Evolutionary conservation across 192 early-diverging fungal genomes (phyloP).

Genomic region (Coemansia sp.): DNA sequence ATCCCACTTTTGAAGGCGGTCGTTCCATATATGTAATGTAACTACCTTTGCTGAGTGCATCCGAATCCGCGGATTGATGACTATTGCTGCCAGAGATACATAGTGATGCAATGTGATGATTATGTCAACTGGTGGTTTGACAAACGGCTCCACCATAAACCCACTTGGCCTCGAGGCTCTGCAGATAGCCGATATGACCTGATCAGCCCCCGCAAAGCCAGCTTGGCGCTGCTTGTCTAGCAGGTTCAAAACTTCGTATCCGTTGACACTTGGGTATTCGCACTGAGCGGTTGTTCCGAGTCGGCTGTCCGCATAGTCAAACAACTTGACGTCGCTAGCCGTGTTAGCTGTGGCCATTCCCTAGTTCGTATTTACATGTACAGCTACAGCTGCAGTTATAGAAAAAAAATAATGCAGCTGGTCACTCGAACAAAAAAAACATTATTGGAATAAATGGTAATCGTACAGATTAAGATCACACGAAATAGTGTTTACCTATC

Average conservation of each 20-base stretch:
- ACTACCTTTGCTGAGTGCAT: neutral
- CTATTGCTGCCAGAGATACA: constrained; percentile 4
- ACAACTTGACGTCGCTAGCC: neutral
- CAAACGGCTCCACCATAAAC: constrained; percentile 9
- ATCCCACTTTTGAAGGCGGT: neutral
- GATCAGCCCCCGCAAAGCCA: no score
- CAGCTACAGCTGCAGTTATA: no score
- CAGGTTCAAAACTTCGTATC: neutral
- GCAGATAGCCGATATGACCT: no score
- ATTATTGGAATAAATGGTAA: no score
- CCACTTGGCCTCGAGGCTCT: no score
- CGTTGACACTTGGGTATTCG: constrained; percentile 5
- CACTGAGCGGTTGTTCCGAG: neutral
- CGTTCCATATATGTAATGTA: neutral
- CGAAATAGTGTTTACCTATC: no score
- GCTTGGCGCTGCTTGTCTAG: neutral
- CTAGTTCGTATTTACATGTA: no score
- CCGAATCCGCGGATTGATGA: constrained; percentile 1
- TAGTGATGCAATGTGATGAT: neutral
- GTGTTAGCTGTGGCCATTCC: no score
- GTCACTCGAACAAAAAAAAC: no score
- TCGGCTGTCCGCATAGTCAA: constrained; percentile 4
- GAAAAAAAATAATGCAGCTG: no score
- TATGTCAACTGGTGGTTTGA: constrained; percentile 4
- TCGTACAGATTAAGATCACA: no score